phyloP scores from a whole-genome alignment of 345 rosid genomes.

The Balakata baccata region DNA sequence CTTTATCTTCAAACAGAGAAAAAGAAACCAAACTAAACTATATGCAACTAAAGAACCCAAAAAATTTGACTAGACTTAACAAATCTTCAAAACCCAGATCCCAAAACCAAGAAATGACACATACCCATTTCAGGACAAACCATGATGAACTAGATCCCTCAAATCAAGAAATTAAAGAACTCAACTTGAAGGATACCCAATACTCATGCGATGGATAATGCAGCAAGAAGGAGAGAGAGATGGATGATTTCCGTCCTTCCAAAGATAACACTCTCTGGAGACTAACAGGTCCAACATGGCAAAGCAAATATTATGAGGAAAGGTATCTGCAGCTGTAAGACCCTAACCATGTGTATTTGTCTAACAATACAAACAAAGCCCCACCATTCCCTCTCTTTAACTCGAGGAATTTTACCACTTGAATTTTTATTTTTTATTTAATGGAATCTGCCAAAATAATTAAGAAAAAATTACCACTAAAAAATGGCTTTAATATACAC shows the following conservation, averaged over 20 bases:
- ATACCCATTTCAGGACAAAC: conserved; percentile 24
- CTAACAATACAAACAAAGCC: conserved; percentile 25
- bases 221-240: conserved; percentile 20
- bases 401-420: conserved; percentile 23
- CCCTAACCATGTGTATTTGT: conserved; percentile 43
- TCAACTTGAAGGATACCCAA: conserved; percentile 14
- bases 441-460: not conserved
- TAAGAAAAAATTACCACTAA: not conserved
- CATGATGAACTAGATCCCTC: conserved; percentile 29
- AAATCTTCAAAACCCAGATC: conserved; percentile 47
- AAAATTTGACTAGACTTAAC: not conserved
- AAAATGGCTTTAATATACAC: not conserved
- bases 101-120: conserved; percentile 35
- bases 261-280: conserved; percentile 15
- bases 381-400: conserved; percentile 7
- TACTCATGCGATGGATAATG: conserved; percentile 34
- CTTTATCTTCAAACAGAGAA: not conserved
- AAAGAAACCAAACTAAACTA: not conserved
- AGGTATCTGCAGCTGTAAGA: conserved; percentile 44
- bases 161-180: conserved; percentile 18
- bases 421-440: not conserved
- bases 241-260: not conserved
- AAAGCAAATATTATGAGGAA: conserved; percentile 40
- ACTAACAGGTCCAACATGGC: conserved; percentile 29
- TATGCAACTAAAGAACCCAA: not conserved